Conservation (phyloP, 306 rosid species). For the Dryas alaskensis region DNA sequence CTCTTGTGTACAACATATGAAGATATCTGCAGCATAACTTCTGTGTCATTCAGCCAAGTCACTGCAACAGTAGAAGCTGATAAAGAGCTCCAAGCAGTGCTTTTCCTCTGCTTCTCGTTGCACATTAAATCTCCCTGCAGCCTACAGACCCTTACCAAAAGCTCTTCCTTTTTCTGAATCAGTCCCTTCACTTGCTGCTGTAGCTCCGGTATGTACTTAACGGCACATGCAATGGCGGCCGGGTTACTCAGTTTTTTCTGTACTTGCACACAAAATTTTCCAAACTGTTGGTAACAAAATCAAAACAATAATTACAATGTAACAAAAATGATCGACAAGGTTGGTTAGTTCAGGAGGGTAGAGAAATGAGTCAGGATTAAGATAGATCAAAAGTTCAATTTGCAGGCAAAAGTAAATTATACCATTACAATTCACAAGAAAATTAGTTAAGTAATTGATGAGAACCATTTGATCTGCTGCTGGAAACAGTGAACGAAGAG, state of each 20-base stretch:
- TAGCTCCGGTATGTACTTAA: constrained; percentile 67
- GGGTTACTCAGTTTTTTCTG: constrained; percentile 72
- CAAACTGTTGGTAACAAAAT: too few species aligned
- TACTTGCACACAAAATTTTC: neutral
- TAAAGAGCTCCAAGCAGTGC: constrained; percentile 17
- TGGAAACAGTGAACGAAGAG: constrained; percentile 73
- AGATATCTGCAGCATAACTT: constrained; percentile 53
- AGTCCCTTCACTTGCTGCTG: constrained; percentile 53
- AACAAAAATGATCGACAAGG: too few species aligned
- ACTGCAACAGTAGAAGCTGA: constrained; percentile 35
- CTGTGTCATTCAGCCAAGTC: constrained; percentile 47
- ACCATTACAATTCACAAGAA: too few species aligned
- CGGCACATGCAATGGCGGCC: constrained; percentile 43
- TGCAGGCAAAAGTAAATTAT: too few species aligned
- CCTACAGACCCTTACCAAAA: constrained; percentile 23
- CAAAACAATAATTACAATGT: too few species aligned
- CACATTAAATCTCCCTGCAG: constrained; percentile 9
- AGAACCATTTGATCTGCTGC: constrained; percentile 46
- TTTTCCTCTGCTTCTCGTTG: neutral
- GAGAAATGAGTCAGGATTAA: too few species aligned
- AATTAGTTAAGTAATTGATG: neutral
- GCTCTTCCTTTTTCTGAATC: constrained; percentile 46
- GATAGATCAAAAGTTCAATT: too few species aligned
- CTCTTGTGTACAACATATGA: too few species aligned
- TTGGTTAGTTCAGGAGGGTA: too few species aligned